A percentile compares a stretch with the other conserved stretches of the same genome.
These are phyloP conservation scores for Rosa persica DNA, from an alignment of 306 rosid species.

Conservation along the genomic window DNA sequence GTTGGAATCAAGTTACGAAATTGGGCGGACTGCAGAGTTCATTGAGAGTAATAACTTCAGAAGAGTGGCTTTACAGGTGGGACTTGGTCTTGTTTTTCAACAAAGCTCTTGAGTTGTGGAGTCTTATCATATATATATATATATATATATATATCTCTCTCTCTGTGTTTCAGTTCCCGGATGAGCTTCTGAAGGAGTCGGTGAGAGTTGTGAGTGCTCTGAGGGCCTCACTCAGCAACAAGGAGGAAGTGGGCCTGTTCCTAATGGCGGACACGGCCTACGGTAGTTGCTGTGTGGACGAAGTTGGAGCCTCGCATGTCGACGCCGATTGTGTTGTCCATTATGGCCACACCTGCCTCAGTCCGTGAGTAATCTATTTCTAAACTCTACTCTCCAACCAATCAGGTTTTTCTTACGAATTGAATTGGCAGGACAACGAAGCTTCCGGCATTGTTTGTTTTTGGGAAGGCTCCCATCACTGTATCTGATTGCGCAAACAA, in stretches of 20 bases:
- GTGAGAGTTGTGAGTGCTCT: slow-evolving; percentile 60
- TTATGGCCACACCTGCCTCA: slow-evolving; percentile 90
- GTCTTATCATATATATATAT: too few relatives aligned
- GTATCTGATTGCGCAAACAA: slow-evolving; percentile 46
- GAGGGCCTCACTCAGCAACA: slow-evolving; percentile 38
- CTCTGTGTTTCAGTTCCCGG: slow-evolving; percentile 57
- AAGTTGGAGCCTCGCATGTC: slow-evolving; percentile 82
- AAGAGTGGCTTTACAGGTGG: slow-evolving; percentile 61
- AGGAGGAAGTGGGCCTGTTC: slow-evolving; percentile 43
- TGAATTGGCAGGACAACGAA: slow-evolving; percentile 60
- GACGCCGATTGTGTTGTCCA: slow-evolving; percentile 78
- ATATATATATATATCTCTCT: too few relatives aligned
- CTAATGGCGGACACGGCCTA: slow-evolving; percentile 89
- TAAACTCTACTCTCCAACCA: not conserved
- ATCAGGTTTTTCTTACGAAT: not conserved
- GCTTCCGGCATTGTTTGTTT: slow-evolving; percentile 73
- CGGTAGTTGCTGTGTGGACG: slow-evolving; percentile 94
- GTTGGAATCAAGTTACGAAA: slow-evolving; percentile 63
- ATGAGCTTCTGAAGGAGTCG: slow-evolving; percentile 72
- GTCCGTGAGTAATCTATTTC: slow-evolving; percentile 60
- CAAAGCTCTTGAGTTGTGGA: too few relatives aligned
- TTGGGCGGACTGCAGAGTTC: slow-evolving; percentile 59
- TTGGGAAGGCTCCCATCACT: slow-evolving; percentile 70
- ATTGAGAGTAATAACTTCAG: slow-evolving; percentile 52
- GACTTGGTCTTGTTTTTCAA: too few relatives aligned